Conservation (phyloP, 768 basidiomycete species). For the Lactarius indigo region DNA sequence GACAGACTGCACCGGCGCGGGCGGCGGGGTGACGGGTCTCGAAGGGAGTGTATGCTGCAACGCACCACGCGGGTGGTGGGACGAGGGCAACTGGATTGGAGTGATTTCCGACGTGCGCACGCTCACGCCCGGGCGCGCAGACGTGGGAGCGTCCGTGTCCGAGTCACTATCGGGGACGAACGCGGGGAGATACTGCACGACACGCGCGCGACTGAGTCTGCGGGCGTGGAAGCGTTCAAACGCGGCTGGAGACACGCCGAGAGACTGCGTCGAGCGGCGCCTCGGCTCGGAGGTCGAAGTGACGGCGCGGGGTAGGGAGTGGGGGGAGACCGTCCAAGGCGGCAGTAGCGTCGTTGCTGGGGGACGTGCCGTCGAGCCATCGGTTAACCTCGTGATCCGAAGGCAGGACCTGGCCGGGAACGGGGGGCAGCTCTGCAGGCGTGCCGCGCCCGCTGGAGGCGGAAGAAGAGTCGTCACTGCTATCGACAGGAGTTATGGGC, state of each 20-base stretch:
- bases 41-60: conserved; percentile 2
- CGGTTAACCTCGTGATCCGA: conserved; percentile 5
- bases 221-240: conserved; percentile 18
- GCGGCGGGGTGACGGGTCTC: conserved; percentile 12
- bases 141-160: conserved; percentile 4
- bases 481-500: conserved; percentile 18
- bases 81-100: conserved; percentile 23
- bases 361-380: conserved; percentile 14
- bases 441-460: conserved; percentile 24
- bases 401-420: conserved; percentile 7
- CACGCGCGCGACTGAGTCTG: conserved; percentile 12
- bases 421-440: conserved; percentile 17
- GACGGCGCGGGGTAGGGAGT: conserved; percentile 13
- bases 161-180: conserved; percentile 8
- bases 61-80: conserved; percentile 14
- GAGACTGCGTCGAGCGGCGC: conserved; percentile 5
- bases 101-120: conserved; percentile 25
- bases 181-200: conserved; percentile 3
- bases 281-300: conserved; percentile 18
- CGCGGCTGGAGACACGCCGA: not conserved
- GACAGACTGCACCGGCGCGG: not conserved
- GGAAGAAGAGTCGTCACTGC: conserved; percentile 20
- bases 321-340: conserved; percentile 7
- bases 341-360: not conserved
- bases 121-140: conserved; percentile 11